Conservation (phyloP, 352 stramenopile species). For the Achlya hypogyna region DNA sequence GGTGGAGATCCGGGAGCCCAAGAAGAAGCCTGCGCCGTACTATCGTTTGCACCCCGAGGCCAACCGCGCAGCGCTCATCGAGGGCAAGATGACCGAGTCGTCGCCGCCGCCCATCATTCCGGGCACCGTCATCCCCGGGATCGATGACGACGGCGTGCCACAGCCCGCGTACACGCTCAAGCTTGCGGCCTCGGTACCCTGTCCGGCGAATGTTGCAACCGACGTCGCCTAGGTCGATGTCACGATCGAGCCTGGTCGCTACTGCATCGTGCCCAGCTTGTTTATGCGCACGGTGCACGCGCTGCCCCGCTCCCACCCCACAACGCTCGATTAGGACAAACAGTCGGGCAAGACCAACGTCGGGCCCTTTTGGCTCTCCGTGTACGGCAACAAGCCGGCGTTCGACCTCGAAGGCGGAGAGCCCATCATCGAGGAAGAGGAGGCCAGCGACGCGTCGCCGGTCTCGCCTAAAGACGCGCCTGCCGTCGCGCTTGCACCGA, state of each 20-base stretch:
- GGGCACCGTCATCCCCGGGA: constrained; percentile 49
- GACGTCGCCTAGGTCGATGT: constrained; percentile 64
- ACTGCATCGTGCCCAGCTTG: constrained; percentile 81
- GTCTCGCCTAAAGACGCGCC: constrained; percentile 27
- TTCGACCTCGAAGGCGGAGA: constrained; percentile 68
- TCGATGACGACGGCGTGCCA: constrained; percentile 56
- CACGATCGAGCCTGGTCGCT: constrained; percentile 57
- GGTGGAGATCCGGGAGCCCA: constrained; percentile 54
- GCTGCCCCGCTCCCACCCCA: neutral
- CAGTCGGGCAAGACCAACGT: constrained; percentile 63
- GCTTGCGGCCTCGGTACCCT: constrained; percentile 58
- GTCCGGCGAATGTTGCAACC: neutral
- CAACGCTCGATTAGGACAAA: constrained; percentile 45
- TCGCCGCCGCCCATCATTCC: constrained; percentile 65
- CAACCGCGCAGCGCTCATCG: constrained; percentile 48
- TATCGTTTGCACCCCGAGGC: constrained; percentile 66
- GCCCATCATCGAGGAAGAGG: constrained; percentile 70
- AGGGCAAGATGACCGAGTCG: constrained; percentile 35
- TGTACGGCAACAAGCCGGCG: constrained; percentile 59
- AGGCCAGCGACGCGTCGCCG: constrained; percentile 33
- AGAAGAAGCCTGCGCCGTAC: constrained; percentile 46
- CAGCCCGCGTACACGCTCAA: constrained; percentile 79
- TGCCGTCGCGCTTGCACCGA: neutral
- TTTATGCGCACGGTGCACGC: constrained; percentile 68
- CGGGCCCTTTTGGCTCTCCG: constrained; percentile 72